These are phyloP conservation scores for Trichosanthes cucumerina DNA, from an alignment of 306 rosid species.

Conservation along the genomic window DNA sequence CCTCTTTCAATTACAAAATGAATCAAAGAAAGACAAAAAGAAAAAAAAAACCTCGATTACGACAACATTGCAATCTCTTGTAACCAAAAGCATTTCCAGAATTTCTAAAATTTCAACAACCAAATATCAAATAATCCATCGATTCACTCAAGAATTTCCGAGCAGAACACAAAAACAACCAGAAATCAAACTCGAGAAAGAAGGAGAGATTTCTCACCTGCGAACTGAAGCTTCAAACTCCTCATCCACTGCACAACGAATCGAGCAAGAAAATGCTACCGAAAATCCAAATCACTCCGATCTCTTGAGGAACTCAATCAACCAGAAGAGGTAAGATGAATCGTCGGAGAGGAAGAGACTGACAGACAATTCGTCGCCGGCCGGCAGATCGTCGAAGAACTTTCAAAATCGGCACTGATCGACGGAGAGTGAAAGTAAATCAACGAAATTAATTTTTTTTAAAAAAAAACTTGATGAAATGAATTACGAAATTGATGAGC, in stretches of 20 bases:
- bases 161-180: not conserved
- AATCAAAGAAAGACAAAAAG: not conserved
- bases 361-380: not conserved
- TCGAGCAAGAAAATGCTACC: not conserved
- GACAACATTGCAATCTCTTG: not conserved
- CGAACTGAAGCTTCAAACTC: not conserved
- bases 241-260: not conserved
- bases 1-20: slow-evolving; percentile 1
- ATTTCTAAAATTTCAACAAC: not conserved
- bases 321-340: not conserved
- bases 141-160: not conserved
- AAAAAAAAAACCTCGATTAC: not conserved
- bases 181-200: slow-evolving; percentile 6
- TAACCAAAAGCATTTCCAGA: not conserved
- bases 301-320: not conserved
- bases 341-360: not conserved
- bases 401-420: not conserved
- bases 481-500: not conserved
- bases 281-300: not conserved
- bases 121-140: not conserved
- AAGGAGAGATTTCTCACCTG: not conserved
- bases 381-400: not conserved
- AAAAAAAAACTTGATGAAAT: not conserved
- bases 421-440: not conserved
- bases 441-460: not conserved